These are phyloP conservation scores for Wallacemonas sp. DNA, from an alignment of 208 protist genomes.

Conservation along the genomic window DNA sequence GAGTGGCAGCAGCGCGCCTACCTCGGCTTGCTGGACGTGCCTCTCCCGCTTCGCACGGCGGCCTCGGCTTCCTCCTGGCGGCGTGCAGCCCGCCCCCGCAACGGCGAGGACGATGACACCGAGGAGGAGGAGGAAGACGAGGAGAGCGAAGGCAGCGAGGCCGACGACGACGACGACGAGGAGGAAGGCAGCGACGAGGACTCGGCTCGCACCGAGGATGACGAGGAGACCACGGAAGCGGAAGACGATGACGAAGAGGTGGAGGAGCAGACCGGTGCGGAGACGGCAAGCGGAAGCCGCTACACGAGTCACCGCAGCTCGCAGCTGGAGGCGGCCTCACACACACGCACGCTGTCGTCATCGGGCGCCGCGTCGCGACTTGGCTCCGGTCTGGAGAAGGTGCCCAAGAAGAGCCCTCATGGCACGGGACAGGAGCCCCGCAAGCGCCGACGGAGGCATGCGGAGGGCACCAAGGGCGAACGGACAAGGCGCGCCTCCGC, in stretches of 20 bases:
- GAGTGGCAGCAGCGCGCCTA: constrained; percentile 32
- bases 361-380: too few relatives aligned
- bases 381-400: neutral
- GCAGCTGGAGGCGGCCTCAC: too few relatives aligned
- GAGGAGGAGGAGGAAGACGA: neutral
- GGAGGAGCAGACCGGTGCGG: neutral
- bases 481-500: too few relatives aligned
- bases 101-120: neutral
- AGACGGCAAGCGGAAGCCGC: neutral
- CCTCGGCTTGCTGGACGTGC: constrained; percentile 24
- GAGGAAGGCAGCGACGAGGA: neutral
- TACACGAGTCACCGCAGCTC: neutral
- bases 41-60: constrained; percentile 18
- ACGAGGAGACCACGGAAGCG: neutral
- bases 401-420: neutral
- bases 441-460: too few relatives aligned
- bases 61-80: neutral
- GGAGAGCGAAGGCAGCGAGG: neutral
- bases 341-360: too few relatives aligned
- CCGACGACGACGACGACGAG: neutral
- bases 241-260: constrained; percentile 1
- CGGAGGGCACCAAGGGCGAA: too few relatives aligned
- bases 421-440: too few relatives aligned
- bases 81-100: neutral
- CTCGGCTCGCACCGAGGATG: neutral